Base-by-base conservation (phyloP, 108 stramenopile genomes). In the Pseudonitzschia multistriata region DNA sequence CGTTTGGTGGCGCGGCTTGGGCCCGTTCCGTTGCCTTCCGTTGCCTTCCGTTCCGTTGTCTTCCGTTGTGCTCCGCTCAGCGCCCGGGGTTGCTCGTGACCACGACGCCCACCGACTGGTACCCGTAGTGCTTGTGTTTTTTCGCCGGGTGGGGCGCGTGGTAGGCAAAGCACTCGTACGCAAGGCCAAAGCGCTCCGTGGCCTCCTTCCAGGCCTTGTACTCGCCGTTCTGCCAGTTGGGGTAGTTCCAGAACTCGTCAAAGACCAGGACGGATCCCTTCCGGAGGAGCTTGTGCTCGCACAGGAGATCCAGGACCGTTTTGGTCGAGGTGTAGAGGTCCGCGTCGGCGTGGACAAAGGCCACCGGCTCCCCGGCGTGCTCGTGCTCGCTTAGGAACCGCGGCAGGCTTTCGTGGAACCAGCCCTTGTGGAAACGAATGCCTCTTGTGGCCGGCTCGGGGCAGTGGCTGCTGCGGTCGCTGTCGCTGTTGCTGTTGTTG, bases 311-410 rank as follows among this genome's bases (percentile, higher is more conserved):
- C 27, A 76, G 49, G 21, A 70, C 27, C 34, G 62, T 52, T 10
- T 30, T 5, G 10, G 75, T 70, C 5, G 69, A 70, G 5, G 39
- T n/a, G 70, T 76, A 76, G 17, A 76, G 62, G 47, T 76, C 75
- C 42, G 68, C 68, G 28, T 76, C 75, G 31, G 69, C 68, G 61
- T 76, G 75, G 13, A 70, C 37, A 55, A 70, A 70, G 19, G 75
- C 75, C 40, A 68, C 40, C 6, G 73, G 73, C 28, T 30, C 57
- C 8, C 8, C 19, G 61, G 14, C 25, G 37, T 50, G 17, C 10
- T 66, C 22, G 10, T 21, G 22, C 7, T 30, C 45, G 19, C 35
- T 33, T 14, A 74, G 31, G 33, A 76, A 76, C 7, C 3, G 0
- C 22, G 49, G 49, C 59, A 70, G 31, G 3, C 62, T 76, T 24